Evolutionary conservation across 192 early-diverging fungal genomes (phyloP).

Genomic region (Rhizophagus prolifer): DNA sequence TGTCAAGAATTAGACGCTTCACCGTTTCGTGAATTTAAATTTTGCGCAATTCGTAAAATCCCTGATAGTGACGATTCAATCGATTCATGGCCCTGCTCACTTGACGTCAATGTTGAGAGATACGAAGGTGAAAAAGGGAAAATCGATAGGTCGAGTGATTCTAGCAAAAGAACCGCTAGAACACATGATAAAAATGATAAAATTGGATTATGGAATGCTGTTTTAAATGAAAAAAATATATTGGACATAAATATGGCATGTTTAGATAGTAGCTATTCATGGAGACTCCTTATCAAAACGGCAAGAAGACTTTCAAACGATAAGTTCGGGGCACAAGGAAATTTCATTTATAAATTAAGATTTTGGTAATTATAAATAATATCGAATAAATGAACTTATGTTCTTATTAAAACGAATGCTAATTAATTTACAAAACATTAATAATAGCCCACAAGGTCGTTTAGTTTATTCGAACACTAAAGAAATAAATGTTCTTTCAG

Average conservation of each 20-base stretch:
- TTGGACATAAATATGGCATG: conserved; percentile 31
- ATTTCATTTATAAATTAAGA: conserved; percentile 33
- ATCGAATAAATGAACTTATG: background rate
- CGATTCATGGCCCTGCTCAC: background rate
- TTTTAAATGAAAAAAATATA: conserved; percentile 33
- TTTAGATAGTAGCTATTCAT: conserved; percentile 41
- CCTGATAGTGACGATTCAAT: background rate
- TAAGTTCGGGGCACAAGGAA: conserved; percentile 34
- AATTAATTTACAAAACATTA: background rate
- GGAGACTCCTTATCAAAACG: conserved; percentile 36
- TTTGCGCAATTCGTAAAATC: background rate
- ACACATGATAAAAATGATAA: conserved; percentile 29
- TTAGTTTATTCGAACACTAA: conserved; percentile 33
- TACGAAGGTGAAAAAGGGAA: too few species aligned
- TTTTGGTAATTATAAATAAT: conserved; percentile 25
- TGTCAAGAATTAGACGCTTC: conserved; percentile 8
- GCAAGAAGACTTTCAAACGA: conserved; percentile 34
- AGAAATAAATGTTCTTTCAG: conserved; percentile 32
- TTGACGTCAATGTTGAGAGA: conserved; percentile 29
- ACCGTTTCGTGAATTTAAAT: conserved; percentile 19
- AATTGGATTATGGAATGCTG: conserved; percentile 39
- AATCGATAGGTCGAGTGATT: too few species aligned
- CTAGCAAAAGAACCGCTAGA: too few species aligned
- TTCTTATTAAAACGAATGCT: background rate
- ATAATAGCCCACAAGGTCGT: conserved; percentile 28